Evolutionary conservation across 371 early-diverging fungal species (phyloP), one percentile per base, ranked within the genome.

Genomic region (Mucor plumbeus): DNA sequence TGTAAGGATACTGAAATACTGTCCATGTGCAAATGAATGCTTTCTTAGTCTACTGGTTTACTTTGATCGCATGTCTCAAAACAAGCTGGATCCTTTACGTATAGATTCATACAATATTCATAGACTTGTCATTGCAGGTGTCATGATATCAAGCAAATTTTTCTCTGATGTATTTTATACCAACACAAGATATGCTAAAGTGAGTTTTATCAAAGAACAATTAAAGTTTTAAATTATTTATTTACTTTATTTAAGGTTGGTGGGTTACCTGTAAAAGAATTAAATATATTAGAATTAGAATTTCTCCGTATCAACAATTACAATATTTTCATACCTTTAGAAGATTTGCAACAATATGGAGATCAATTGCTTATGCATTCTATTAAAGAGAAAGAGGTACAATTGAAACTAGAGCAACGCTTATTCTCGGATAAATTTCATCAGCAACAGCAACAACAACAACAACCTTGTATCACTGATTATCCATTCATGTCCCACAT

Each of bases 251-350:
- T n/a, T 59, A 80, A 92, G 91, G 97, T 98, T 38, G 99, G 99
- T 67, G 99, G 99, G 11, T 77, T 98, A 13, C 89, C 95, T 6
- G 87, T 94, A 4, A 79, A 85, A 61, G 99, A 98, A 80, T 81
- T 98, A 56, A 98, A 98, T 82, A 81, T 80, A 44, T 81, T 97
- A 62, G 97, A 97, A 75, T 72, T 96, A 17, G 92, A 95, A 76
- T 94, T 96, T 67, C 81, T 97, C 21, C 34, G 54, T n/a, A 44
- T 66, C 21, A 84, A 87, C 65, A 85, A 93, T 63, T 96, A 94
- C 86, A 83, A 87, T 35, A 80, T 97, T 10, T 83, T 88, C 62
- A 89, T 91, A 38, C 78, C 86, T n/a, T 82, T 88, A 10, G 89
- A 90, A 26, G 88, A 92, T 64, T 79, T 97, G n/a, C 95, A 97